Percentiles rank a stretch among this genome's conserved stretches.
phyloP scores from a whole-genome alignment of 1,284 basidiomycete species.

The Leccinum ambiguum region DNA sequence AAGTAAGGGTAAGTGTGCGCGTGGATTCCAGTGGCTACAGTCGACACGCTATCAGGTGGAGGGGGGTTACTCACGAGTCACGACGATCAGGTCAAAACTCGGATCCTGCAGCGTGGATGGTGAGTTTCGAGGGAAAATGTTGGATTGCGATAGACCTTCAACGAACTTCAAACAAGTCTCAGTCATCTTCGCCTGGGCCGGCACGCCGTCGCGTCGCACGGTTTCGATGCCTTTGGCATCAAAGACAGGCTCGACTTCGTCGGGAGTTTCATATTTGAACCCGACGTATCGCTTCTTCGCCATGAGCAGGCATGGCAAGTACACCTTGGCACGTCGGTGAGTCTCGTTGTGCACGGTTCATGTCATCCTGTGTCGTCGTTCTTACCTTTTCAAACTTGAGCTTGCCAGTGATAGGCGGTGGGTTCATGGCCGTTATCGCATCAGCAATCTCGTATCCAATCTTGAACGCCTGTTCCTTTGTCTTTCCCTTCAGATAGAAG shows the following conservation, averaged over 20 bases:
- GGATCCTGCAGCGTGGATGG: conserved; percentile 50
- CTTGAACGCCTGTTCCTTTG: conserved; percentile 90
- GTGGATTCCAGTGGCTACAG: too few relatives aligned
- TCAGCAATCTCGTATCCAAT: conserved; percentile 94
- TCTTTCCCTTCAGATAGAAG: conserved; percentile 83
- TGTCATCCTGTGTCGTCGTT: too few relatives aligned
- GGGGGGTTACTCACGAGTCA: too few relatives aligned
- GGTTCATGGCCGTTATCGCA: conserved; percentile 83
- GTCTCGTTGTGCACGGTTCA: not conserved
- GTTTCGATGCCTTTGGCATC: conserved; percentile 99
- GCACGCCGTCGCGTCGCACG: conserved; percentile 87
- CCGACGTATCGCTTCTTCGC: conserved; percentile 98
- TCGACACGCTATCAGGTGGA: too few relatives aligned
- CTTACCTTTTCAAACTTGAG: conserved; percentile 95
- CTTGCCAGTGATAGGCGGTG: conserved; percentile 74
- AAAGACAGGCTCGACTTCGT: conserved; percentile 80
- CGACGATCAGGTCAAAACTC: too few relatives aligned
- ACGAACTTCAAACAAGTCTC: conserved; percentile 82
- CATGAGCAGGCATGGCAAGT: conserved; percentile 84
- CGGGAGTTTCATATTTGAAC: conserved; percentile 87
- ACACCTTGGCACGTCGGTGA: conserved; percentile 58
- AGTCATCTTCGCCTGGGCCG: conserved; percentile 87
- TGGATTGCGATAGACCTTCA: not conserved
- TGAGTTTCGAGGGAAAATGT: conserved; percentile 3
- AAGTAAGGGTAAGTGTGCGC: too few relatives aligned